Evolutionary conservation across 768 basidiomycete species (phyloP).

Genomic region (Serendipita sp.): DNA sequence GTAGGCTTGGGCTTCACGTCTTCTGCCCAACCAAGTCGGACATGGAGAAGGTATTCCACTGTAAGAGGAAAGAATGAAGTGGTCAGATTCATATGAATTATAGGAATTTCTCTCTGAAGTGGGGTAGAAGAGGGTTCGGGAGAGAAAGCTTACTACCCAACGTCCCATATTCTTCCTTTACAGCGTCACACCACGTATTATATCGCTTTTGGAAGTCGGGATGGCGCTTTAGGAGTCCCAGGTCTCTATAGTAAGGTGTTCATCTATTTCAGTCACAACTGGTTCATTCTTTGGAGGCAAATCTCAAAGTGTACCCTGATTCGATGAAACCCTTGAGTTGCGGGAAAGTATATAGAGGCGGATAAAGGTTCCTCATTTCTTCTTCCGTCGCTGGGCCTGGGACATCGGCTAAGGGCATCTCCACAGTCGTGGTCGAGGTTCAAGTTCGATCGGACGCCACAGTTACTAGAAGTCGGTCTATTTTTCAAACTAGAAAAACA

Average conservation of each 20-base stretch:
- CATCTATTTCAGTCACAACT: background rate
- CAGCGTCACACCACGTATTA: slow-evolving; percentile 36
- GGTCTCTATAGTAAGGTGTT: slow-evolving; percentile 34
- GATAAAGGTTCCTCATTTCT: slow-evolving; percentile 53
- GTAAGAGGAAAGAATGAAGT: background rate
- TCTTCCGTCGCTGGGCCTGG: slow-evolving; percentile 50
- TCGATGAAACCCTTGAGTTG: slow-evolving; percentile 65
- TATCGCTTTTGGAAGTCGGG: slow-evolving; percentile 53
- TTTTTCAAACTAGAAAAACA: background rate
- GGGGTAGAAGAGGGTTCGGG: background rate
- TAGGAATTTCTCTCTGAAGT: background rate
- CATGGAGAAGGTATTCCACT: slow-evolving; percentile 59
- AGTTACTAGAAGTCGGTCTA: background rate
- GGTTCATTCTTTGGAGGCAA: background rate
- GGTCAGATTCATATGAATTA: too few species aligned
- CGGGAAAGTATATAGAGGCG: slow-evolving; percentile 57
- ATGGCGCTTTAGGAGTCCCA: slow-evolving; percentile 66
- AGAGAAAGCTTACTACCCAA: slow-evolving; percentile 28
- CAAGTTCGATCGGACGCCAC: background rate
- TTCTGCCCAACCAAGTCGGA: slow-evolving; percentile 58
- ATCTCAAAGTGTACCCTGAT: slow-evolving; percentile 37
- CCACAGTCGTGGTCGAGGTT: background rate
- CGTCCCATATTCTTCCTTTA: slow-evolving; percentile 47
- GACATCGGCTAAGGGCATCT: background rate
- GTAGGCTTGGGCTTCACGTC: background rate